Base-by-base conservation (phyloP, 495 filamentous ascomycete genomes). In the Bacidia rubella region DNA sequence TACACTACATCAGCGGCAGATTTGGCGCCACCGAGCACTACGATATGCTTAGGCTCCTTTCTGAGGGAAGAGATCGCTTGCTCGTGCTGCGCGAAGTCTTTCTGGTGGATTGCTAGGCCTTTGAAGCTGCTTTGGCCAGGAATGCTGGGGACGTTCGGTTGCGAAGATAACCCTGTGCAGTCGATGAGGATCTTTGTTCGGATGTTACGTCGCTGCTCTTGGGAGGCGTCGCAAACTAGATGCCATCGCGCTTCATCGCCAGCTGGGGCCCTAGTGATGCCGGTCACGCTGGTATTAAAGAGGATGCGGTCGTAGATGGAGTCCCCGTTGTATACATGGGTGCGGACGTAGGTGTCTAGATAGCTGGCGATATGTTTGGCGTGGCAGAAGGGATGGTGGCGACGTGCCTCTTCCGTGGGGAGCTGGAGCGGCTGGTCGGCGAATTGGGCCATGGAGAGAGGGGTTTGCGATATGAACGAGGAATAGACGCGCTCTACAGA, bases 1-100 rank as follows among this genome's bases (percentile, higher is more conserved):
- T 72, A 71, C 17, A 62, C 66, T 56, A 74, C 66, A 55, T 74
- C 70, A 17, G 65, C 68, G 15, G 70, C 65, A 19, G 70, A 72
- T 52, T 72, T 74, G 4, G 62, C 68, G 26, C 63, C 68, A 27
- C 70, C 70, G 32, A 71, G 12, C 3, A 74, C 61, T 26, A 62
- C 54, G 24, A 68, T 43, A 15, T 35, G 29, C 29, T 35, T 35
- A n/a, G n/a, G n/a, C 35, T 62, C 43, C 51, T 66, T 26, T 21
- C n/a, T n/a, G n/a, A n/a, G n/a, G 59, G 49, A 10, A 60, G 51
- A 24, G 53, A 45, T 20, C 59, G 63, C 41, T 35, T 70, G 54
- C 24, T 56, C 47, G 9, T 66, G 54, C 49, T 58, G 45, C 1
- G 67, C 70, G 54, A 68, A 69, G 35, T 63, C 55, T 57, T 66